phyloP scores from a whole-genome alignment of 768 basidiomycete genomes.

The Mycena haematopus region DNA sequence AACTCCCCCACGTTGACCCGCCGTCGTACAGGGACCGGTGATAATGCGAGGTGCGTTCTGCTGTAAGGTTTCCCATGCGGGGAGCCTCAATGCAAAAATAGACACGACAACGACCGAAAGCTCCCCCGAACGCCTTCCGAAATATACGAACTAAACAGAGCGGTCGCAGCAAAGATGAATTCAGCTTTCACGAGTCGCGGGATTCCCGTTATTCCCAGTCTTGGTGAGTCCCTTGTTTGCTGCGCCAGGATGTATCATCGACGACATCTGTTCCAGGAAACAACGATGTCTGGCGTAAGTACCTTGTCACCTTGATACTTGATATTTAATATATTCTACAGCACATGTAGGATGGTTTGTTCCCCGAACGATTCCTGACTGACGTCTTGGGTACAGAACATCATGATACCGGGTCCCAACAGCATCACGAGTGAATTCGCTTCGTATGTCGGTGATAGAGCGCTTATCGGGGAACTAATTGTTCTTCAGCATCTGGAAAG shows the following conservation, averaged over 20 bases:
- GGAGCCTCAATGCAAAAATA: constrained; percentile 32
- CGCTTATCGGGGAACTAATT: constrained; percentile 13
- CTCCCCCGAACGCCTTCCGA: constrained; percentile 82
- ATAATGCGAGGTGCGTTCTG: constrained; percentile 64
- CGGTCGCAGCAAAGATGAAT: constrained; percentile 72
- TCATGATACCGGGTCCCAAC: constrained; percentile 74
- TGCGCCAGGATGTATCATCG: not conserved
- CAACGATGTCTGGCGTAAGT: constrained; percentile 90
- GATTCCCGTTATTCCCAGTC: constrained; percentile 81
- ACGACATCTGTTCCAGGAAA: constrained; percentile 61
- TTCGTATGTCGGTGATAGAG: constrained; percentile 52
- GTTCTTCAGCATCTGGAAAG: constrained; percentile 71
- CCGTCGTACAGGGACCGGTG: constrained; percentile 67
- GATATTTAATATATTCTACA: constrained; percentile 31
- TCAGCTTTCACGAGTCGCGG: constrained; percentile 71
- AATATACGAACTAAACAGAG: constrained; percentile 78
- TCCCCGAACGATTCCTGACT: constrained; percentile 24
- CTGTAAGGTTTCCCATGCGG: not conserved
- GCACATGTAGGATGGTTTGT: constrained; percentile 56
- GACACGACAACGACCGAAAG: constrained; percentile 85
- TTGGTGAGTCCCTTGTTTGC: constrained; percentile 54
- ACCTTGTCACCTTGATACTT: not conserved
- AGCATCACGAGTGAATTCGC: constrained; percentile 71
- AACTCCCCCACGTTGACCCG: not conserved
- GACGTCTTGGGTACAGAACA: constrained; percentile 53